Base-by-base conservation (phyloP, 768 basidiomycete genomes). In the Lactarius sp. region DNA sequence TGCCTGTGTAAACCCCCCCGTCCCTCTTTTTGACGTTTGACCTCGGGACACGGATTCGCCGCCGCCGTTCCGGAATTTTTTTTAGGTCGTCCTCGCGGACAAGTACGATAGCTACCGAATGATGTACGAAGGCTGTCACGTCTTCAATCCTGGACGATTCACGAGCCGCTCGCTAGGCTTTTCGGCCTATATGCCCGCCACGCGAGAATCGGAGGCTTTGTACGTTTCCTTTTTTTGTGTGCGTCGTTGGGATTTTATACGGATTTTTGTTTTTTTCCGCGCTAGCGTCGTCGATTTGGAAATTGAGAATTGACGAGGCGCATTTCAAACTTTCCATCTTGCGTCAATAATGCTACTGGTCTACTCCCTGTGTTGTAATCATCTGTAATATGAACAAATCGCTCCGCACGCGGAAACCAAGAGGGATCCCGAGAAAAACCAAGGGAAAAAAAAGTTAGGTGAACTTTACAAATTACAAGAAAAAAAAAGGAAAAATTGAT, bases 41-140 rank as follows among this genome's bases (percentile, higher is more conserved):
- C 27, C 27, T 1, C 27, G 27, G 27, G 27, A 27, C 27, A 0
- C 27, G 27, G 27, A 27, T 27, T 27, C 27, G n/a, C 27, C 27
- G 27, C 27, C 27, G 0, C 27, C 27, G 27, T 27, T 27, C 27
- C 2, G 27, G 27, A 27, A 27, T n/a, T n/a, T n/a, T 37, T 46
- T 33, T 18, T 65, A 97, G 94, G 80, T 98, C 20, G 80, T 98
- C 37, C 83, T 99, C 13, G 97, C 97, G 1, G 97, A 99, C 76
- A 94, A 89, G 75, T 97, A 98, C 71, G 95, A 97, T 72, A 85
- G 90, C 52, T 99, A 93, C 73, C 93, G 97, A 70, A 80, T 97
- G 67, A 98, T 95, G 1, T 99, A 99, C 73, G 94, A 95, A 62
- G 94, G 94, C 12, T 98, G 97, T 70, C 97, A 98, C 75, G 97